Conservation (phyloP, 179 eudicot species). For the Spergularia azorica region DNA sequence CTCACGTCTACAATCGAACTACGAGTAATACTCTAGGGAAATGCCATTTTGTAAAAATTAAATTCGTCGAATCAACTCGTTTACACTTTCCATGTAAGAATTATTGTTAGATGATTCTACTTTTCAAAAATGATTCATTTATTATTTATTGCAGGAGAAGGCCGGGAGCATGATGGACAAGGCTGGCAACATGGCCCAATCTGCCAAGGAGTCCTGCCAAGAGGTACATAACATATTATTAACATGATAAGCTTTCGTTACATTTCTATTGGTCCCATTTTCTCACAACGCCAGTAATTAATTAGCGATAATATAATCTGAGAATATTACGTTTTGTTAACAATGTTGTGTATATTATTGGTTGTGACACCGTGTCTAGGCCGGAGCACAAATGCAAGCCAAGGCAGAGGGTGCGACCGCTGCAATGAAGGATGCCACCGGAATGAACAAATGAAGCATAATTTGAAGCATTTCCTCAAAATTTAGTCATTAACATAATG, state of each 20-base stretch:
- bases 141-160: conserved; percentile 39
- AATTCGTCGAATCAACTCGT: too few species aligned
- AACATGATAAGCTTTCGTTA: neutral
- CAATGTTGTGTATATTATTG: neutral
- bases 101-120: too few species aligned
- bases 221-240: conserved; percentile 28
- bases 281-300: neutral
- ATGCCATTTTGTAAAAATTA: too few species aligned
- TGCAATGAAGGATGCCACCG: conserved; percentile 29
- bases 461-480: neutral
- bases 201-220: conserved; percentile 49
- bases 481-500: neutral
- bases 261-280: neutral
- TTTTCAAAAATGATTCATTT: too few species aligned
- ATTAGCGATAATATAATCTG: neutral
- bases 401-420: conserved; percentile 25
- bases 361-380: conserved; percentile 3
- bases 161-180: conserved; percentile 43
- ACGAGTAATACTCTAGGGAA: too few species aligned
- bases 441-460: conserved; percentile 29
- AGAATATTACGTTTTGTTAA: neutral
- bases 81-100: too few species aligned
- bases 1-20: too few species aligned
- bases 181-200: conserved; percentile 48
- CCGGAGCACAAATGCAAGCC: conserved; percentile 30